Evolutionary conservation across 345 rosid genomes (phyloP).

Genomic region (Populus euphratica): DNA sequence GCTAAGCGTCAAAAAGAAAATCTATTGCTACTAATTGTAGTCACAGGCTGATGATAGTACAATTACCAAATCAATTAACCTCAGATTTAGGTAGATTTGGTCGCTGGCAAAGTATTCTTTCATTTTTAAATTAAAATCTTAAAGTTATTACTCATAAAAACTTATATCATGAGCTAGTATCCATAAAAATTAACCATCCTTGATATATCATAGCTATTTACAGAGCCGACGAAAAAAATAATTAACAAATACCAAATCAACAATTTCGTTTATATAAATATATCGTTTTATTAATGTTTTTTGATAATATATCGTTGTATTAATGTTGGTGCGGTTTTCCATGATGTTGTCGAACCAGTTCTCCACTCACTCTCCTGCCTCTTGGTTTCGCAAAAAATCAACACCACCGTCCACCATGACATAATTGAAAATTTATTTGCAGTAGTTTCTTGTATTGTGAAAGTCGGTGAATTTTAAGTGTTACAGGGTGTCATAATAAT

Average conservation of each 20-base stretch:
- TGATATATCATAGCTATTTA: too few species aligned
- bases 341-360: not conserved
- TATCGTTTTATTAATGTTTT: not conserved
- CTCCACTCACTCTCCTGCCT: not conserved
- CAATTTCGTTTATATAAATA: not conserved
- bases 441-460: not conserved
- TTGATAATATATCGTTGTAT: too few species aligned
- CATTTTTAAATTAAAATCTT: too few species aligned
- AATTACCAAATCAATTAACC: not conserved
- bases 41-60: constrained; percentile 1
- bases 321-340: not conserved
- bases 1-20: constrained; percentile 24
- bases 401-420: not conserved
- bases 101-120: too few species aligned
- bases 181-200: too few species aligned
- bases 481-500: too few species aligned
- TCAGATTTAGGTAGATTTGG: too few species aligned
- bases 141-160: too few species aligned
- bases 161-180: too few species aligned
- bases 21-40: constrained; percentile 20
- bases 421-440: not conserved
- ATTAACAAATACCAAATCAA: not conserved
- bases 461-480: too few species aligned
- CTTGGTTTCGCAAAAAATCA: not conserved
- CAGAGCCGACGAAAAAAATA: too few species aligned